phyloP scores from a whole-genome alignment of 495 filamentous ascomycete species.

The Neurospora sp. region DNA sequence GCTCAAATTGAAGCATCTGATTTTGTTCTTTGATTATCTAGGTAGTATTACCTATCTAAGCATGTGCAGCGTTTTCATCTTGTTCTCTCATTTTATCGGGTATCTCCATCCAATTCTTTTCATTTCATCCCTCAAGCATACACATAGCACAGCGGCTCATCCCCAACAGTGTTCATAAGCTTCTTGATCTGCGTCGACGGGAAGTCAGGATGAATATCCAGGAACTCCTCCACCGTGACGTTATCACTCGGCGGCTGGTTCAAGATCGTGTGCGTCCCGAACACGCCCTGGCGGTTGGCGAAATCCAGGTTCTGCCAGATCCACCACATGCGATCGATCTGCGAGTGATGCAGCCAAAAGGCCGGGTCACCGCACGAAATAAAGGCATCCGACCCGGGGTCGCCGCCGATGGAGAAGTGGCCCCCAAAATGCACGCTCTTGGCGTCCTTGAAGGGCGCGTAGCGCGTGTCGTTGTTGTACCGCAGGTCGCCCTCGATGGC shows the following conservation, averaged over 20 bases:
- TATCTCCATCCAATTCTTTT: neutral
- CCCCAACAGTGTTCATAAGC: conserved; percentile 18
- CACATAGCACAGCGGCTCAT: conserved; percentile 18
- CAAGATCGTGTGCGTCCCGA: conserved; percentile 13
- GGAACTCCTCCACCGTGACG: conserved; percentile 16
- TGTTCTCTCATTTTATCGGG: no score
- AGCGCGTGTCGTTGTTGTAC: conserved; percentile 10
- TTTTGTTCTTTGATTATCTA: no score
- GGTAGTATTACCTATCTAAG: no score
- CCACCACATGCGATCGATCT: conserved; percentile 59
- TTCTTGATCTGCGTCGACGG: conserved; percentile 12
- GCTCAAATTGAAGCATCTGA: no score
- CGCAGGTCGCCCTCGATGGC: conserved; percentile 36
- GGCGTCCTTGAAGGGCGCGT: conserved; percentile 5
- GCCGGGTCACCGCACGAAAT: conserved; percentile 52
- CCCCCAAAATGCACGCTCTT: conserved; percentile 53
- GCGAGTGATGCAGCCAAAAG: conserved; percentile 59
- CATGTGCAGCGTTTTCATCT: no score
- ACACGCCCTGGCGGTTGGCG: conserved; percentile 21
- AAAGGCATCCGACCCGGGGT: conserved; percentile 42
- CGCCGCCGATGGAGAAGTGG: conserved; percentile 37
- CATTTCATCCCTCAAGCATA: conserved; percentile 6
- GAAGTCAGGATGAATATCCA: conserved; percentile 8
- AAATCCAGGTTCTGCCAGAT: conserved; percentile 57
- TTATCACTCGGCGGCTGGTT: conserved; percentile 16